These are phyloP conservation scores for Quercus lobata DNA, from an alignment of 331 rosid species.

Conservation along the genomic window DNA sequence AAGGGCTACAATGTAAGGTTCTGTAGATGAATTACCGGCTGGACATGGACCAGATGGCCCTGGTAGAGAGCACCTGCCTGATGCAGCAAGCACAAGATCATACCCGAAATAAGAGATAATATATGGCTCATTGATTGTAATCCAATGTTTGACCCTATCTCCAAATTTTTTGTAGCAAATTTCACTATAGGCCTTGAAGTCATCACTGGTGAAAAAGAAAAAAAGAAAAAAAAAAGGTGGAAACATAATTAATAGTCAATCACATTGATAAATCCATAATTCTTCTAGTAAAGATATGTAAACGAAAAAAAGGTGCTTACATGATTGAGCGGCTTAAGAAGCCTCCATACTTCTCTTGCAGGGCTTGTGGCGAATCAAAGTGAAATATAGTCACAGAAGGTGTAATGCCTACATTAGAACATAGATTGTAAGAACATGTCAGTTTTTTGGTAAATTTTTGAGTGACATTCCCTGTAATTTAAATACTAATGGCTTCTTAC, in stretches of 20 bases:
- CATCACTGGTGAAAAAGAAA: conserved; percentile 4
- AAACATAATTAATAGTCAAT: not conserved
- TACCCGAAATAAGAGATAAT: conserved; percentile 7
- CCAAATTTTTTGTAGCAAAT: conserved; percentile 27
- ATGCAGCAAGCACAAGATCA: conserved; percentile 16
- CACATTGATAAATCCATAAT: too few relatives aligned
- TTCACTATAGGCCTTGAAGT: conserved; percentile 30
- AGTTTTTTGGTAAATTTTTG: not conserved
- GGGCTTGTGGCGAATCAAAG: too few relatives aligned
- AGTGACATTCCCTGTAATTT: not conserved
- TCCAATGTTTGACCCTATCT: conserved; percentile 38
- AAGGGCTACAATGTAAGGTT: conserved; percentile 29
- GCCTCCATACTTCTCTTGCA: too few relatives aligned
- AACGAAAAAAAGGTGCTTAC: too few relatives aligned
- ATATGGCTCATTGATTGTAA: conserved; percentile 35
- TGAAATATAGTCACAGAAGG: too few relatives aligned
- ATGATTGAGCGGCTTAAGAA: too few relatives aligned
- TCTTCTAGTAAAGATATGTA: too few relatives aligned
- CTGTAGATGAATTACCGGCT: conserved; percentile 23
- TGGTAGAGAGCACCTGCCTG: conserved; percentile 23
- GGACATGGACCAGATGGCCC: not conserved
- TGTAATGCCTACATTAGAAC: not conserved
- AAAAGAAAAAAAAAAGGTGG: not conserved
- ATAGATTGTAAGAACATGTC: not conserved
- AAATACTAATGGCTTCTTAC: not conserved